phyloP scores from a whole-genome alignment of 2,329 filamentous ascomycete genomes.

The Cladosporium velox region DNA sequence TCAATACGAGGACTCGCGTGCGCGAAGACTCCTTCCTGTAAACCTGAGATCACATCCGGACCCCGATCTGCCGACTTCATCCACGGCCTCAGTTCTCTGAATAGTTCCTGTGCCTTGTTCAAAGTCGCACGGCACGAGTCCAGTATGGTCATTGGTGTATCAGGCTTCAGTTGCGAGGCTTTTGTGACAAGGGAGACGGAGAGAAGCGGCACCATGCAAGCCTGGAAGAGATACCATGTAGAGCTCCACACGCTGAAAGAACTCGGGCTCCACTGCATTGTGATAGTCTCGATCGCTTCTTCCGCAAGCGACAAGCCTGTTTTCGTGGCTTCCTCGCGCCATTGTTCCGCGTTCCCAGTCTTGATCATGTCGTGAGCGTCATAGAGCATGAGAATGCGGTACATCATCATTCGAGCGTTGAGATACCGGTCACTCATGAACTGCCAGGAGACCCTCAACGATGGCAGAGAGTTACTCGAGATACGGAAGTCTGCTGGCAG shows the following conservation, averaged over 20 bases:
- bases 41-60: background rate
- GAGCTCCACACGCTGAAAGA: constrained; percentile 4
- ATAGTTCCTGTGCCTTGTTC: background rate
- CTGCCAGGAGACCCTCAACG: background rate
- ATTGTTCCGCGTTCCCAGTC: background rate
- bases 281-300: background rate
- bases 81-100: background rate
- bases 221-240: background rate
- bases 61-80: background rate
- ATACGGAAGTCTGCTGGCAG: background rate
- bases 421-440: constrained; percentile 7
- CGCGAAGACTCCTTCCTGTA: background rate
- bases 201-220: background rate
- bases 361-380: background rate
- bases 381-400: background rate
- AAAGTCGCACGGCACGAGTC: background rate
- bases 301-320: background rate
- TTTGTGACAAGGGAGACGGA: background rate
- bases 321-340: background rate
- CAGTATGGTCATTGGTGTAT: background rate
- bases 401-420: background rate
- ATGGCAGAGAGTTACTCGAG: background rate
- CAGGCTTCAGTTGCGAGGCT: background rate
- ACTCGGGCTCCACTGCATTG: background rate
- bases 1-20: background rate